Evolutionary conservation across 805 yeast genomes (phyloP), one percentile per base, ranked within the genome.

Genomic region (Cyberlindnera misumaiensis): DNA sequence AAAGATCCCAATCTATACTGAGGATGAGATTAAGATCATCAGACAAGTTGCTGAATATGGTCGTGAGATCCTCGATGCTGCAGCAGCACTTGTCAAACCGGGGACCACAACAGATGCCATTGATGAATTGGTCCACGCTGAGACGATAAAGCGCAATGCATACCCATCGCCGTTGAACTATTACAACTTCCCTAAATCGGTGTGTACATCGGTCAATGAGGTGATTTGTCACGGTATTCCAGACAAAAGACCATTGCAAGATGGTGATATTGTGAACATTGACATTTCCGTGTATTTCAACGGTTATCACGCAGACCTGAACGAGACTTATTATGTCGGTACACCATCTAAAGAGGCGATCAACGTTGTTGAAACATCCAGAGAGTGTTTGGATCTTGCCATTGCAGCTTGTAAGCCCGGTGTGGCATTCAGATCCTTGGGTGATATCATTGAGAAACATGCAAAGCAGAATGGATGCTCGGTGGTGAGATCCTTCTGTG

Each of bases 171-270:
- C 98, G 4, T 68, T 90, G 47, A 93, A 93, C 66, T 93, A 93
- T 66, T 89, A 81, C 66, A 84, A 87, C 62, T 93, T 77, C 66
- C 97, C 97, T 31, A 89, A 88, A 59, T 78, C 93, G 16, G 74
- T 86, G 30, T 93, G 98, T 64, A 87, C 96, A 1, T 87, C 96
- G 2, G 82, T 93, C 32, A 93, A 93, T 62, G 98, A 93, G 67
- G 80, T 88, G 41, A 84, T 93, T 44, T 93, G 98, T 60, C 98
- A 93, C 62, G 98, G 98, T 46, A 84, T 93, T 42, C 98, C 98
- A 20, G 98, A 93, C 63, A 73, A 84, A 64, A 74, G 89, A 39
- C 80, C 79, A 26, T 71, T 93, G 46, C 65, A 85, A 59, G 97
- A 90, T 49, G 98, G 98, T 43, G 98, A 93, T 58, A 90, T 93